Evolutionary conservation across 208 protist genomes (phyloP).

Genomic region (Acanthamoeba healyi): DNA sequence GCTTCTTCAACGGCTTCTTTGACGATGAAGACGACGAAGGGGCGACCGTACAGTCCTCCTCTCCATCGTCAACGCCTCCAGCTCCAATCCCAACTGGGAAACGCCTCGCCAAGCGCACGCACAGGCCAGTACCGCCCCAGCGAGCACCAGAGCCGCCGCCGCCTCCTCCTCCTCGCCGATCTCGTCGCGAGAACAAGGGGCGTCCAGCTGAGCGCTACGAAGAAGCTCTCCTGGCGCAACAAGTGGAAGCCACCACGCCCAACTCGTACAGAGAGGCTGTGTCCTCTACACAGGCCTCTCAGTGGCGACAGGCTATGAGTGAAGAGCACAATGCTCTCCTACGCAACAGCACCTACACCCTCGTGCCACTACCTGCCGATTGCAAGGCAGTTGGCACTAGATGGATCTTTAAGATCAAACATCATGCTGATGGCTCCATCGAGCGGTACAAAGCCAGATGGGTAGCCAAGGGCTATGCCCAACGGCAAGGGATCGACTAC

Average conservation of each 20-base stretch:
- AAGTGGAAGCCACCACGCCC: neutral
- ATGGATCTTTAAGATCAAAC: conserved; percentile 58
- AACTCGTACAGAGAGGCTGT: neutral
- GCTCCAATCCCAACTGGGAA: too few species aligned
- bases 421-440: neutral
- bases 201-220: neutral
- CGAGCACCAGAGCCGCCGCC: neutral
- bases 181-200: neutral
- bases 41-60: neutral
- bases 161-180: neutral
- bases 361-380: neutral
- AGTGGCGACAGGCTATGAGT: neutral
- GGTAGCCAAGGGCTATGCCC: conserved; percentile 42
- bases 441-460: neutral
- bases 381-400: neutral
- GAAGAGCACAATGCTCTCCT: neutral
- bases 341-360: neutral
- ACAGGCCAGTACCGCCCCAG: neutral
- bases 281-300: neutral
- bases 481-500: conserved; percentile 3
- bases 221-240: neutral
- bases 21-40: neutral
- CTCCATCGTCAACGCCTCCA: neutral
- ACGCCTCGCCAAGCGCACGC: neutral
- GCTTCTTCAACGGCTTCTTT: neutral